Conservation (phyloP, 352 stramenopile genomes). For the Blastocystis hominis region DNA sequence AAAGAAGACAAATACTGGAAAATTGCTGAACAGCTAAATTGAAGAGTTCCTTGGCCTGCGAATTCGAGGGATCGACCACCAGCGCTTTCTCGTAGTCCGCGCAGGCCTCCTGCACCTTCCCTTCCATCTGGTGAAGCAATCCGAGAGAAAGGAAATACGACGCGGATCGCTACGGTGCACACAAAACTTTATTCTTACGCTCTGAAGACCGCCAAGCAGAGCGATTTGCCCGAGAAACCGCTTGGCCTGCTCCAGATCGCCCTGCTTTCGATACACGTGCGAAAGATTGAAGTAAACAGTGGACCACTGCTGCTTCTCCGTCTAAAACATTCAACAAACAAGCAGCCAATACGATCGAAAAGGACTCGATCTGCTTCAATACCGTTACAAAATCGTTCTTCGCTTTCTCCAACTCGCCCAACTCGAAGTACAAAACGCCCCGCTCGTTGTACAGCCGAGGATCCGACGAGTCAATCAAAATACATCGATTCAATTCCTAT, state of each 20-base stretch:
- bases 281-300: constrained; percentile 26
- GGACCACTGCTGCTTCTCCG: neutral
- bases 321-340: neutral
- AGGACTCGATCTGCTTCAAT: neutral
- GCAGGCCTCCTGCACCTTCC: neutral
- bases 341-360: neutral
- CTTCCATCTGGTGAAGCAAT: neutral
- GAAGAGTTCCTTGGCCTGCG: neutral
- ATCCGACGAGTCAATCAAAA: neutral
- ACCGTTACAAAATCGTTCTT: neutral
- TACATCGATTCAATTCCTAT: neutral
- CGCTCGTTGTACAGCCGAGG: neutral
- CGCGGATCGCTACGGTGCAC: neutral
- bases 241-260: neutral
- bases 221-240: neutral
- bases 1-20: neutral
- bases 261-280: neutral
- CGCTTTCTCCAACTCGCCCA: neutral
- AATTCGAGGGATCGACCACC: neutral
- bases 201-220: neutral
- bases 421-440: constrained; percentile 3
- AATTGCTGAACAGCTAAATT: neutral
- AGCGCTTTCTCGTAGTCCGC: neutral
- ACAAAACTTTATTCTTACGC: neutral
- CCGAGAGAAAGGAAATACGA: neutral